phyloP scores from a whole-genome alignment of 1,284 basidiomycete species.

The Boletellus deceptivus region DNA sequence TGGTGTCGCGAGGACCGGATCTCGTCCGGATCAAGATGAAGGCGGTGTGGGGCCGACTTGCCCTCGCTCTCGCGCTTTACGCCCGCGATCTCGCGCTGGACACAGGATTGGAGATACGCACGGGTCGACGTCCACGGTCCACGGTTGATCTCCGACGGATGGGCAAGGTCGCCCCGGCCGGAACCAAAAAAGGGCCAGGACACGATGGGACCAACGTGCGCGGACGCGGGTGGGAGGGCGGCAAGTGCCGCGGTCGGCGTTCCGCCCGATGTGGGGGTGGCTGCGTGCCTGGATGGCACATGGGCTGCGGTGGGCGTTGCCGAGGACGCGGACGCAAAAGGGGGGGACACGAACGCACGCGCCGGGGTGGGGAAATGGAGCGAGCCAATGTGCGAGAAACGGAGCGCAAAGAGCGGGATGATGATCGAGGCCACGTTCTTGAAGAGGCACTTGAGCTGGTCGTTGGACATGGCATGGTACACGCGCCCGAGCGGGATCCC shows the following conservation, averaged over 20 bases:
- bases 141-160: constrained; percentile 67
- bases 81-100: constrained; percentile 60
- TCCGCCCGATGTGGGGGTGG: constrained; percentile 6
- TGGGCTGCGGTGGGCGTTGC: constrained; percentile 32
- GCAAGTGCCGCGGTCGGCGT: neutral
- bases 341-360: constrained; percentile 20
- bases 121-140: constrained; percentile 67
- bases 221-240: constrained; percentile 6
- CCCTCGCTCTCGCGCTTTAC: constrained; percentile 75
- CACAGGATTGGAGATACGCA: constrained; percentile 63
- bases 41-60: constrained; percentile 63
- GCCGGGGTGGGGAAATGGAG: constrained; percentile 60
- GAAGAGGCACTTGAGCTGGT: constrained; percentile 58
- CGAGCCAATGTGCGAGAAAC: constrained; percentile 70
- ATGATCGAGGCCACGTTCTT: constrained; percentile 63
- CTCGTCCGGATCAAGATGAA: constrained; percentile 77
- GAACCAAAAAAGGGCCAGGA: constrained; percentile 87
- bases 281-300: constrained; percentile 19
- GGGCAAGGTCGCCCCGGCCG: constrained; percentile 65
- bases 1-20: constrained; percentile 68
- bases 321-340: constrained; percentile 19
- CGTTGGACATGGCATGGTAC: constrained; percentile 65
- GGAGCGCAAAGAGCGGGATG: constrained; percentile 70
- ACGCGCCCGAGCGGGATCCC: constrained; percentile 67
- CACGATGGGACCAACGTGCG: constrained; percentile 69